Evolutionary conservation across 495 filamentous ascomycete genomes (phyloP), one percentile per base, ranked within the genome.

Genomic region (Podospora australis): DNA sequence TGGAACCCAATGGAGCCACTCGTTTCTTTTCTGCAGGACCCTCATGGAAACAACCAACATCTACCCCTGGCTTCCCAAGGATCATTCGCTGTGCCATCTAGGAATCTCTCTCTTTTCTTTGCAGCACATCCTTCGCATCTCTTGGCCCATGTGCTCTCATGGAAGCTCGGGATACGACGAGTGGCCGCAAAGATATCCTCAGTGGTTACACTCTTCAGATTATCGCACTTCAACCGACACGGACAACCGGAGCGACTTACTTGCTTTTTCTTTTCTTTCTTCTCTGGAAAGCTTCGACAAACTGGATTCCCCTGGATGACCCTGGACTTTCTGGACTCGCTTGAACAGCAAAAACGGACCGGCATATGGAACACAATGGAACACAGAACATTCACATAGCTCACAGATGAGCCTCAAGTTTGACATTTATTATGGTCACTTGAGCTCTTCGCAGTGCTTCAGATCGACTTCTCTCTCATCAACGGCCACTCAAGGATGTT

Each of bases 71-170:
- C 34, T 36, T 10, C 7, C n/a, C 17, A n/a, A n/a, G 4, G 11
- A 7, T 36, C n/a, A 16, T 6, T 16, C 11, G n/a, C 44, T 38
- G 16, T 29, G 13, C 21, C 6, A 41, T 22, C 26, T 25, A 39
- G 16, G 19, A 17, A 36, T n/a, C 17, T 36, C 17, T 36, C 34
- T 36, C 34, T n/a, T 36, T 36, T 44, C 39, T 17, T 24, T 23
- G 25, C 49, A 50, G 34, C 26, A 46, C 40, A 55, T 59, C 54
- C 55, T 55, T 61, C 60, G 62, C 53, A 56, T 56, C 62, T 58
- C 53, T 59, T 39, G 10, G 7, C 34, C n/a, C 34, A 36, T n/a
- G n/a, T n/a, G n/a, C n/a, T n/a, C n/a, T n/a, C n/a, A n/a, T n/a
- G n/a, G n/a, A n/a, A n/a, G n/a, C n/a, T n/a, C n/a, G n/a, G n/a